Percentiles rank a stretch among this genome's conserved stretches.
These are phyloP conservation scores for Aspergillus nidulans DNA, from an alignment of 495 filamentous ascomycete genomes.

Conservation along the genomic window DNA sequence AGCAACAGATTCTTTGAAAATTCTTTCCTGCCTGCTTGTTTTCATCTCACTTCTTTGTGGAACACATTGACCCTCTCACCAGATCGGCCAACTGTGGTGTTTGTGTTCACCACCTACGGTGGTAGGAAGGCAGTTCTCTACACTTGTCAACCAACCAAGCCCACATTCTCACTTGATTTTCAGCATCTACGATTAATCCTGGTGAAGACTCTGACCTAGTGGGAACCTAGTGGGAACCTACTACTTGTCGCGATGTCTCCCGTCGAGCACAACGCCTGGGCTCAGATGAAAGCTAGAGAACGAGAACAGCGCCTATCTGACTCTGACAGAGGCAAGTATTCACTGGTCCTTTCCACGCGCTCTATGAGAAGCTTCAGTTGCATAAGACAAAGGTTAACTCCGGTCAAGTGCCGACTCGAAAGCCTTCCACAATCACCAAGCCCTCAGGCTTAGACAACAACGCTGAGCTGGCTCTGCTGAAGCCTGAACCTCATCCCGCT, in stretches of 20 bases:
- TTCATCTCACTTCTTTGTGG: neutral
- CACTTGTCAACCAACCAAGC: neutral
- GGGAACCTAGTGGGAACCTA: neutral
- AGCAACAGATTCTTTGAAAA: neutral
- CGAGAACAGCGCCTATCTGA: constrained; percentile 5
- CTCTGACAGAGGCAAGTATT: constrained; percentile 8
- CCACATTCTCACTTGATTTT: neutral
- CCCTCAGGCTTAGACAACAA: constrained; percentile 27
- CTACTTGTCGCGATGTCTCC: constrained; percentile 12
- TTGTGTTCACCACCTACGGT: neutral
- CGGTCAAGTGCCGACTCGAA: neutral
- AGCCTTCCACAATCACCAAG: constrained; percentile 13
- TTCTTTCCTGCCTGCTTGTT: neutral
- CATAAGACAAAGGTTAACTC: neutral
- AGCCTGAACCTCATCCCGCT: constrained; percentile 25
- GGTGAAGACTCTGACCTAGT: neutral
- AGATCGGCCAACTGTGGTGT: neutral
- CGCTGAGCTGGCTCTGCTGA: constrained; percentile 26
- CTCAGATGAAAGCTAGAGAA: constrained; percentile 21
- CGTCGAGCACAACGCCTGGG: constrained; percentile 28
- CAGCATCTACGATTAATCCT: neutral
- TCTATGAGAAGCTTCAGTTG: too few relatives aligned
- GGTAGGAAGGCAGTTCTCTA: neutral
- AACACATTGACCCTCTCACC: neutral
- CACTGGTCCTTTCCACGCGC: neutral